A percentile compares a stretch with the other conserved stretches of the same genome.
These are phyloP conservation scores for Dovyalis caffra DNA, from an alignment of 345 rosid genomes.

Conservation along the genomic window DNA sequence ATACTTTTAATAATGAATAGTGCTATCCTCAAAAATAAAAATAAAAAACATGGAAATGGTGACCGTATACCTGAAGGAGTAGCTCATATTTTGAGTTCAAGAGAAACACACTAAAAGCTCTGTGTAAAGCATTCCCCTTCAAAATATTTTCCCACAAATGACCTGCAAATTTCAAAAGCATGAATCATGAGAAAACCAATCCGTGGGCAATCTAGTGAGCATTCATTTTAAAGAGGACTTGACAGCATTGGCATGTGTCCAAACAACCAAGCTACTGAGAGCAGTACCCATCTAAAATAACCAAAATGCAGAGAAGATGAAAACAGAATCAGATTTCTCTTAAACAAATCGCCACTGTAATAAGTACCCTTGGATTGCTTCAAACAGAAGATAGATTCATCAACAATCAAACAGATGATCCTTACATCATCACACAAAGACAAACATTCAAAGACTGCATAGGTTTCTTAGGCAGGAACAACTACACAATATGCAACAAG, in stretches of 20 bases:
- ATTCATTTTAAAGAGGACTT: background rate
- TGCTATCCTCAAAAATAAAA: background rate
- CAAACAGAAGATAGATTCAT: too few relatives aligned
- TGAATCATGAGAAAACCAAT: background rate
- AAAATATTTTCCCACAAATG: slow-evolving; percentile 94
- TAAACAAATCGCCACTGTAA: too few relatives aligned
- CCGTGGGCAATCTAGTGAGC: background rate
- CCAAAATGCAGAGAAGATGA: background rate
- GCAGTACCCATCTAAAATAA: background rate
- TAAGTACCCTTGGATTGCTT: too few relatives aligned
- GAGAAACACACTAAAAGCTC: slow-evolving; percentile 96
- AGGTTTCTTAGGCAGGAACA: too few relatives aligned
- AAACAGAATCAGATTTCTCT: background rate
- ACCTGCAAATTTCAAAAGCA: slow-evolving; percentile 49
- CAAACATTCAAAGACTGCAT: too few relatives aligned
- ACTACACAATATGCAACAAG: too few relatives aligned
- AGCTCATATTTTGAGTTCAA: slow-evolving; percentile 92
- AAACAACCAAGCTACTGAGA: background rate
- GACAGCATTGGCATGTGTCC: background rate
- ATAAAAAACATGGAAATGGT: too few relatives aligned
- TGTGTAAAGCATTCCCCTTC: slow-evolving; percentile 72
- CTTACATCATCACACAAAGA: too few relatives aligned
- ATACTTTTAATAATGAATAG: too few relatives aligned
- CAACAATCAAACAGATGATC: too few relatives aligned
- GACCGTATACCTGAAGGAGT: slow-evolving; percentile 79